Evolutionary conservation across 2,329 filamentous ascomycete species (phyloP), one percentile per base, ranked within the genome.

Genomic region (Shiraia bambusicola): DNA sequence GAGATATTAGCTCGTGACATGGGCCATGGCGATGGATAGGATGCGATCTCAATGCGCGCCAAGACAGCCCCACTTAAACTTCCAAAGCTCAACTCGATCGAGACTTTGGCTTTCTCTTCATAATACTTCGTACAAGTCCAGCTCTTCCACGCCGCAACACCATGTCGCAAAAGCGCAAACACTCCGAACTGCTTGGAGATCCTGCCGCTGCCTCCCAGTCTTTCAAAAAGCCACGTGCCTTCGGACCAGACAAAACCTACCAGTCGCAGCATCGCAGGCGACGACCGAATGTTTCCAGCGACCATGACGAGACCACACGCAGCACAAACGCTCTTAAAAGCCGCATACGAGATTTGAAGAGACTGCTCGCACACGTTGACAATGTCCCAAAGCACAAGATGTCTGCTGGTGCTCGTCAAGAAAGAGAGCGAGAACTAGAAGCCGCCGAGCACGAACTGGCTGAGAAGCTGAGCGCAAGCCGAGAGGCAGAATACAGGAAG

Each of bases 341-440:
- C 68, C 80, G 84, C 32, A 82, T 82, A 44, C 78, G 88, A 39
- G 82, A 83, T 37, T 80, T 91, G 40, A 79, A 82, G 57, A 77
- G 88, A 37, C 76, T 83, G 8, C 75, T 92, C 25, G 74, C 79
- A 33, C 76, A 78, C 46, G 76, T 78, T 10, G 70, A 79, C 35
- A 63, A 67, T 24, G 77, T 82, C 3, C 53, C 54, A 16, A 60
- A 58, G 22, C 54, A 65, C 45, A 65, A 63, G 38, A 74, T 91
- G 37, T 84, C 87, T 0, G 84, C 84, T 22, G 78, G 84, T 58
- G 77, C 86, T 8, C 76, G 82, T 42, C 74, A 82, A 30, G 84
- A 88, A 17, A 77, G 87, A 45, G 84, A 91, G 69, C 78, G 86
- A 40, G 87, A 89, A 61, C 71, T 92, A 49, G 78, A 77, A 33